Evolutionary conservation across 805 yeast species (phyloP).

Genomic region (Tanozyma kutaoensis): DNA sequence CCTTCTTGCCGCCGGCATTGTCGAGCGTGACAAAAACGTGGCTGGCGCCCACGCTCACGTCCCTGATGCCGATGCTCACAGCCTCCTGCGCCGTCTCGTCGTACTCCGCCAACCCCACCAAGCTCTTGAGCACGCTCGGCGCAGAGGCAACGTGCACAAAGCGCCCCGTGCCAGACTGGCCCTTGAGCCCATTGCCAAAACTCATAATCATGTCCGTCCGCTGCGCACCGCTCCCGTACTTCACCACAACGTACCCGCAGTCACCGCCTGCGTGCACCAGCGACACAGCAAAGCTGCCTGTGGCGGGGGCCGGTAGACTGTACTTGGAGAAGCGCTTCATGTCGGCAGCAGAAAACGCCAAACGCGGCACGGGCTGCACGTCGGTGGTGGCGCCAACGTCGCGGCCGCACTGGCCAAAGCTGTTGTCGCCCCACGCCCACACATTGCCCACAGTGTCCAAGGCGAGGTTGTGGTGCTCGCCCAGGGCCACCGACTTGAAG

Average conservation of each 20-base stretch:
- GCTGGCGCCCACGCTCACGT: slow-evolving; percentile 49
- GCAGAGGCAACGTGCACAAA: slow-evolving; percentile 60
- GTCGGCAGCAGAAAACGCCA: slow-evolving; percentile 16
- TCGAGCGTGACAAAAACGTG: slow-evolving; percentile 50
- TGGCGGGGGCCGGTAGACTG: slow-evolving; percentile 4
- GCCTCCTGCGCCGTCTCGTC: slow-evolving; percentile 2
- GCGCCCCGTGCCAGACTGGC: slow-evolving; percentile 74
- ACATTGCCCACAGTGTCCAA: slow-evolving; percentile 52
- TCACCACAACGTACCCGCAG: slow-evolving; percentile 20
- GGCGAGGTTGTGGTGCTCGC: slow-evolving; percentile 61
- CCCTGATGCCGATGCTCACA: slow-evolving; percentile 23
- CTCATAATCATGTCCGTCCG: slow-evolving; percentile 27
- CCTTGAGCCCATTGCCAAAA: slow-evolving; percentile 77
- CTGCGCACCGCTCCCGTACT: slow-evolving; percentile 4
- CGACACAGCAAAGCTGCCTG: slow-evolving; percentile 13
- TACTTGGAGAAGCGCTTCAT: slow-evolving; percentile 15
- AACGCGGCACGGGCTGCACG: slow-evolving; percentile 56
- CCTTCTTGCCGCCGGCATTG: slow-evolving; percentile 31
- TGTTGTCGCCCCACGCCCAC: slow-evolving; percentile 82
- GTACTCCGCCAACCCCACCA: slow-evolving; percentile 7
- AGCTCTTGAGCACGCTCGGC: slow-evolving; percentile 28
- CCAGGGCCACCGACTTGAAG: slow-evolving; percentile 55
- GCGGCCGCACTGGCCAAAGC: slow-evolving; percentile 74
- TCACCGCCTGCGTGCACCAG: slow-evolving; percentile 61
- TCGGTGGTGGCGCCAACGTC: slow-evolving; percentile 56